Evolutionary conservation across 2,329 filamentous ascomycete genomes (phyloP).

Genomic region (Triangularia setosa): DNA sequence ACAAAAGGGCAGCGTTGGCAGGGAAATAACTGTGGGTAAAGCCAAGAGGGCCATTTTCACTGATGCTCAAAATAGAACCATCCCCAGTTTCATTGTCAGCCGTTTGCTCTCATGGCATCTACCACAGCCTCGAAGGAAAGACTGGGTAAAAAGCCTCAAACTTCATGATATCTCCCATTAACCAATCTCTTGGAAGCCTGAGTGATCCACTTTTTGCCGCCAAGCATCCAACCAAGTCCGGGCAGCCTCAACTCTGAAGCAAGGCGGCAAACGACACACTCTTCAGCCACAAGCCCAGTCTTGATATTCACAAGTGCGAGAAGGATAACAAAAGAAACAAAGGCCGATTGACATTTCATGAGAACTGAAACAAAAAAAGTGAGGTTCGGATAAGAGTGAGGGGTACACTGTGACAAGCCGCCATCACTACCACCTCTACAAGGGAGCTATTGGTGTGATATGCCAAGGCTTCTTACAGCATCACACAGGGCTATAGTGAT

Average conservation of each 20-base stretch:
- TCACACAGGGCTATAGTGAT: not conserved
- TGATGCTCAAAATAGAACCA: not conserved
- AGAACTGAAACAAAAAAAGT: not conserved
- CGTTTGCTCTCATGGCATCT: not conserved
- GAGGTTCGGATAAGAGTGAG: not conserved
- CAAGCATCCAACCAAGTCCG: not conserved
- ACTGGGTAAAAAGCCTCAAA: not conserved
- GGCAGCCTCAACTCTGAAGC: not conserved
- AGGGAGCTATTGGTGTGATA: conserved; percentile 2
- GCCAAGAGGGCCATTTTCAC: not conserved
- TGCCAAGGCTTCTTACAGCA: conserved; percentile 2
- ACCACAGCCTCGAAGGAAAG: not conserved
- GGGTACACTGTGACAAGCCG: not conserved
- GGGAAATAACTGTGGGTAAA: not conserved
- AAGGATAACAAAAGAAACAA: not conserved
- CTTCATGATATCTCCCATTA: not conserved
- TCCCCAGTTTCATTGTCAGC: not conserved
- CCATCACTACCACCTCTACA: not conserved
- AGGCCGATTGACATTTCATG: not conserved
- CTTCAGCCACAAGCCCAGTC: not conserved
- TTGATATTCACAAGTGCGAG: not conserved
- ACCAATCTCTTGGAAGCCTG: not conserved
- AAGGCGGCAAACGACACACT: conserved; percentile 3
- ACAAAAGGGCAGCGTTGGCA: not conserved
- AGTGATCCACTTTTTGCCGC: not conserved